These are phyloP conservation scores for Paspalum notatum DNA, from an alignment of 176 grass and related monocot genomes.

Conservation along the genomic window DNA sequence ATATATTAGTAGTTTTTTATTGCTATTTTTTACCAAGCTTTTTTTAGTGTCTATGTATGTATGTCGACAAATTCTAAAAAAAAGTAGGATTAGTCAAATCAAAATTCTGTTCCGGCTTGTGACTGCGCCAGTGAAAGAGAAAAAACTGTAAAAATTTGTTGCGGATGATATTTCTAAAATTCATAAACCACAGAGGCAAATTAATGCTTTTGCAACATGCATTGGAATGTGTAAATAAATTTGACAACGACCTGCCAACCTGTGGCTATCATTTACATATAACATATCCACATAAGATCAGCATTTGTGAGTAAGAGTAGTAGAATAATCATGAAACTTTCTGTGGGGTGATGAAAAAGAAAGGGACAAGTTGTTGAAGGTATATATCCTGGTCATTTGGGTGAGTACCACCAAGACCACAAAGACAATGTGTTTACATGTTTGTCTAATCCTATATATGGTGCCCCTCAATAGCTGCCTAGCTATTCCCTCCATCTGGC, in stretches of 20 bases:
- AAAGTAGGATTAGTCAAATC: not conserved
- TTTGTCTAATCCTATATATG: constrained; percentile 3
- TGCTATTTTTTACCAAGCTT: not conserved
- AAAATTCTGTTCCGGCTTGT: not conserved
- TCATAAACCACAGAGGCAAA: not conserved
- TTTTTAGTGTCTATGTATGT: not conserved
- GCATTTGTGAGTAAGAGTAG: not conserved
- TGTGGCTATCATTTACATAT: not conserved
- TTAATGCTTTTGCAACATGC: not conserved
- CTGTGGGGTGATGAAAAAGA: not conserved
- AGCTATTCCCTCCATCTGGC: not conserved
- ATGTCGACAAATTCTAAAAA: not conserved
- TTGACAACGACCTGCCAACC: not conserved
- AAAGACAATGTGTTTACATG: constrained; percentile 14
- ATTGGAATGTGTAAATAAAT: not conserved
- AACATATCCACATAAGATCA: constrained; percentile 2
- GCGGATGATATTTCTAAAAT: not conserved
- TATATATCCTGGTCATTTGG: constrained; percentile 8
- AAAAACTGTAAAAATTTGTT: not conserved
- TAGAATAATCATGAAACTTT: constrained; percentile 26
- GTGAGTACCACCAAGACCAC: not conserved
- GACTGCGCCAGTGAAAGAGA: not conserved
- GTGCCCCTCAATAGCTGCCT: not conserved
- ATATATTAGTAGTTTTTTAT: not conserved
- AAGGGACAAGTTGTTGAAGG: not conserved